Evolutionary conservation across 768 basidiomycete genomes (phyloP).

Genomic region (Russula abietina): DNA sequence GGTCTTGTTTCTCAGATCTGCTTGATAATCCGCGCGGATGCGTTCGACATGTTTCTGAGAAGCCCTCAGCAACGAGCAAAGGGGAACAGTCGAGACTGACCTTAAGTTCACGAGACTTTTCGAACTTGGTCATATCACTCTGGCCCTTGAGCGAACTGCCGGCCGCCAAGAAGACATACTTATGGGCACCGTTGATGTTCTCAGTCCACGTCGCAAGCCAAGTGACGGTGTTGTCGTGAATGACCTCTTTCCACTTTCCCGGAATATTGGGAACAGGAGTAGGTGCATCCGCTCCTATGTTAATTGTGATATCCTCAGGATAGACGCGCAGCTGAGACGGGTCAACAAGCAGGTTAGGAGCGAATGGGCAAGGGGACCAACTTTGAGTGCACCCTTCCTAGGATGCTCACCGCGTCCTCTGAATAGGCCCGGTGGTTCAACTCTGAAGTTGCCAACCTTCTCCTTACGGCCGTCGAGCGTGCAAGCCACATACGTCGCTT

Average conservation of each 20-base stretch:
- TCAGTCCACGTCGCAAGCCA: slow-evolving; percentile 99
- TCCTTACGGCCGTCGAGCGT: slow-evolving; percentile 94
- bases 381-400: slow-evolving; percentile 93
- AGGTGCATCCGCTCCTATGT: slow-evolving; percentile 73
- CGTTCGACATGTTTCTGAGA: slow-evolving; percentile 79
- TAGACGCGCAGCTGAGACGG: slow-evolving; percentile 65
- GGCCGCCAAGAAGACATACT: slow-evolving; percentile 98
- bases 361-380: slow-evolving; percentile 29
- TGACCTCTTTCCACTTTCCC: slow-evolving; percentile 83
- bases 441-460: slow-evolving; percentile 96
- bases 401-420: slow-evolving; percentile 98
- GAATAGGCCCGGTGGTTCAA: slow-evolving; percentile 98
- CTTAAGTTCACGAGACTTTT: slow-evolving; percentile 95
- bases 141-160: slow-evolving; percentile 97
- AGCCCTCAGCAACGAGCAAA: slow-evolving; percentile 4
- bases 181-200: slow-evolving; percentile 91
- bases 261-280: slow-evolving; percentile 87
- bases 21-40: slow-evolving; percentile 83
- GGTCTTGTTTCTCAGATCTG: slow-evolving; percentile 80
- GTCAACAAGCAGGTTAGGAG: neutral
- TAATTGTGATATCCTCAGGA: slow-evolving; percentile 94
- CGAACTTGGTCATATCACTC: slow-evolving; percentile 96
- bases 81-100: slow-evolving; percentile 35
- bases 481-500: slow-evolving; percentile 80
- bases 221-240: slow-evolving; percentile 93